Conservation (phyloP, 169 alveolate genomes). For the Plasmodium gonderi region DNA sequence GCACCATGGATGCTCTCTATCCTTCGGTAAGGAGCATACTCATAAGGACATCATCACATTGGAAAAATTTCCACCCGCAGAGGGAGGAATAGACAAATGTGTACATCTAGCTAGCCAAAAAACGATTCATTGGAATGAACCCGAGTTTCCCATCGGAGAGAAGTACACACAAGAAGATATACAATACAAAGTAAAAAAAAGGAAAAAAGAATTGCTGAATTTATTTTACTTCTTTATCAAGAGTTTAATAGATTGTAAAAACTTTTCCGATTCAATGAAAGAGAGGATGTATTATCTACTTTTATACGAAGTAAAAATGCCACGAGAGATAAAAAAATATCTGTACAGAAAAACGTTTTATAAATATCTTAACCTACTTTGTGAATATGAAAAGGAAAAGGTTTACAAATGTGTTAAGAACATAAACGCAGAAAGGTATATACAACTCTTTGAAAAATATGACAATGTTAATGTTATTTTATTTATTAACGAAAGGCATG, state of each 20-base stretch:
- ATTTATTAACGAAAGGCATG: slow-evolving; percentile 18
- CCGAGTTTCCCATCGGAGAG: too few relatives aligned
- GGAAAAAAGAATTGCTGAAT: background rate
- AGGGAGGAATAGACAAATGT: too few relatives aligned
- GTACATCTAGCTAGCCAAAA: too few relatives aligned
- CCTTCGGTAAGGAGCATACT: background rate
- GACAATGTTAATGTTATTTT: slow-evolving; percentile 14
- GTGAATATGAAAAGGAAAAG: slow-evolving; percentile 6
- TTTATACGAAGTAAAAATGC: slow-evolving; percentile 8
- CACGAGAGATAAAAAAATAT: slow-evolving; percentile 7
- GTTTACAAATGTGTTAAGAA: slow-evolving; percentile 31
- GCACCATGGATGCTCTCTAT: too few relatives aligned
- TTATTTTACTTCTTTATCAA: background rate
- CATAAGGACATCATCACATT: too few relatives aligned
- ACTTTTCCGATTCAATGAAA: background rate
- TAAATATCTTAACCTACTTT: background rate
- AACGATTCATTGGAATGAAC: too few relatives aligned
- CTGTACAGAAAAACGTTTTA: background rate
- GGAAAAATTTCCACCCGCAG: too few relatives aligned
- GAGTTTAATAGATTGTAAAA: background rate
- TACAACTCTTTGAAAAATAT: background rate
- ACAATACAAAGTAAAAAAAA: background rate
- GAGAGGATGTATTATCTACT: slow-evolving; percentile 10
- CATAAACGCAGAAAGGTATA: background rate
- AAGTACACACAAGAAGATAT: background rate